Percentiles rank a stretch among this genome's conserved stretches.
Conservation (phyloP, 1,284 basidiomycete species). For the Ustilago trichophora region DNA sequence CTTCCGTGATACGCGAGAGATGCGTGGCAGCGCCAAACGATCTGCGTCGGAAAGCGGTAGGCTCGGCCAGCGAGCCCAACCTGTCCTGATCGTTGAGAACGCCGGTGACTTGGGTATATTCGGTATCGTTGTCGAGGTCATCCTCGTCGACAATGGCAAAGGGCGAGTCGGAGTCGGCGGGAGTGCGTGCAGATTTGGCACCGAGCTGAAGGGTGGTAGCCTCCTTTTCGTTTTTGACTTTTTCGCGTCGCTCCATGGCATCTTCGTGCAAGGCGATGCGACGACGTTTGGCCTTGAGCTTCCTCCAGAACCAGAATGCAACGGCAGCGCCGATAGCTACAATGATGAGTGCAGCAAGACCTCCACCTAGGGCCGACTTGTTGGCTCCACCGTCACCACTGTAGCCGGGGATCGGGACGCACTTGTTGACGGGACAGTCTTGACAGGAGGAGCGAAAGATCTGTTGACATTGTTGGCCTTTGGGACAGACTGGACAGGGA, state of each 20-base stretch:
- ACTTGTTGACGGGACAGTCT: slow-evolving; percentile 48
- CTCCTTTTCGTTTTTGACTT: slow-evolving; percentile 36
- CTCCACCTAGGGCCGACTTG: slow-evolving; percentile 44
- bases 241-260: slow-evolving; percentile 34
- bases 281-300: slow-evolving; percentile 21
- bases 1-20: slow-evolving; percentile 50
- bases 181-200: not conserved
- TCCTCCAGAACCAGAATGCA: slow-evolving; percentile 37
- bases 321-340: slow-evolving; percentile 17
- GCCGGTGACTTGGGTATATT: slow-evolving; percentile 48
- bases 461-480: slow-evolving; percentile 45
- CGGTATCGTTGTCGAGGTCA: slow-evolving; percentile 38
- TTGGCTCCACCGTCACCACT: slow-evolving; percentile 1
- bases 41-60: slow-evolving; percentile 28
- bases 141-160: slow-evolving; percentile 29
- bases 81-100: slow-evolving; percentile 19
- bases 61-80: slow-evolving; percentile 41
- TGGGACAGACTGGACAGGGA: slow-evolving; percentile 33
- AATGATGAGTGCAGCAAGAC: slow-evolving; percentile 37
- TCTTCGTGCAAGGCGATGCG: slow-evolving; percentile 33
- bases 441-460: slow-evolving; percentile 46
- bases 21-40: slow-evolving; percentile 52
- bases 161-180: slow-evolving; percentile 5
- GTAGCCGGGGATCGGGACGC: slow-evolving; percentile 29
- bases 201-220: slow-evolving; percentile 37